These are phyloP conservation scores for Cornus florida DNA, from an alignment of 148 eudicot species.

Conservation along the genomic window DNA sequence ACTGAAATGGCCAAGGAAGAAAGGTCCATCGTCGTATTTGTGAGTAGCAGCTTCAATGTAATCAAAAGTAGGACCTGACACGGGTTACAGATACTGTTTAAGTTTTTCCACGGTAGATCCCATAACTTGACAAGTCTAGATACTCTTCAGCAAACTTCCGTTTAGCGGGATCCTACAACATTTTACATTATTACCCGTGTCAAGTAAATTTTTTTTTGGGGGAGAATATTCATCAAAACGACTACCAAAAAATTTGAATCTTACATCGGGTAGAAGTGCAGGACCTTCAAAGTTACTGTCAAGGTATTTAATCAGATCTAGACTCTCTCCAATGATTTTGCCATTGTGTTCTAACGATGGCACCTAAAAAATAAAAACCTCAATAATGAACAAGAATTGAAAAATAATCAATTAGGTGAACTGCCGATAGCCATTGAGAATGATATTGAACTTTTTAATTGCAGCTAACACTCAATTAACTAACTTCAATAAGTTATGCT, in stretches of 20 bases:
- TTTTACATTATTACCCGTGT: neutral
- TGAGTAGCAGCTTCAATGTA: slow-evolving; percentile 67
- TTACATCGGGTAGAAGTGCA: slow-evolving; percentile 63
- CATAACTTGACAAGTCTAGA: neutral
- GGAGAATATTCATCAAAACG: too few relatives aligned
- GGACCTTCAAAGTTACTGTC: slow-evolving; percentile 79
- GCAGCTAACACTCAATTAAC: too few relatives aligned
- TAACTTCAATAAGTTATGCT: too few relatives aligned
- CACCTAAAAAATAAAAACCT: slow-evolving; percentile 33
- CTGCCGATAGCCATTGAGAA: neutral
- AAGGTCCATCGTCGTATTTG: slow-evolving; percentile 77
- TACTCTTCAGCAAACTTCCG: slow-evolving; percentile 58
- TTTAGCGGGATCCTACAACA: slow-evolving; percentile 63
- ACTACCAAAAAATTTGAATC: neutral
- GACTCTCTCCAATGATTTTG: slow-evolving; percentile 63
- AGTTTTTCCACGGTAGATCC: neutral
- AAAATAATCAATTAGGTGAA: neutral
- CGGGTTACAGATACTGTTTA: slow-evolving; percentile 1
- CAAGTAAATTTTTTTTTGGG: neutral
- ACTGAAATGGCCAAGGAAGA: slow-evolving; percentile 85
- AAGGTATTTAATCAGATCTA: slow-evolving; percentile 66
- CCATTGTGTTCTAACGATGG: slow-evolving; percentile 76
- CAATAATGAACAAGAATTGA: neutral
- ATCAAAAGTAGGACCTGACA: slow-evolving; percentile 58
- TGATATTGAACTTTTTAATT: too few relatives aligned